A percentile compares a stretch with the other conserved stretches of the same genome.
Evolutionary conservation across 345 rosid species (phyloP).

Genomic region (Ceriops tagal): DNA sequence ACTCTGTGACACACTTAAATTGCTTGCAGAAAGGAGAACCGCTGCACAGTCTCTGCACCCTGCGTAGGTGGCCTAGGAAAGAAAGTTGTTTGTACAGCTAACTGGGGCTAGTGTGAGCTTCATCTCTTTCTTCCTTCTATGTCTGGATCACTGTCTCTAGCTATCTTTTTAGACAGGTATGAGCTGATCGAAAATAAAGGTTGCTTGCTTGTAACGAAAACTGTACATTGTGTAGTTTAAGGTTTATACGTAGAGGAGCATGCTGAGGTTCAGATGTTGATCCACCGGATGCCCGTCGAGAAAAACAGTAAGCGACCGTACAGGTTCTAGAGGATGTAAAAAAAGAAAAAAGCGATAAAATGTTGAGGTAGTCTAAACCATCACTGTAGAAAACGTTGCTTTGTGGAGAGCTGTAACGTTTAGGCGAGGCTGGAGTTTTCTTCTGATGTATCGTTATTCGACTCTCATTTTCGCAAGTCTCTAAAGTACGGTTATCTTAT

Average conservation of each 20-base stretch:
- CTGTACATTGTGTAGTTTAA: conserved; percentile 75
- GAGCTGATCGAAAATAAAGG: conserved; percentile 46
- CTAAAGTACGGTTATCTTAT: conserved; percentile 23
- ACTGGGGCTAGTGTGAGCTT: conserved; percentile 48
- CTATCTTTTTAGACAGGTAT: conserved; percentile 35
- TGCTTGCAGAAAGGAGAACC: conserved; percentile 63
- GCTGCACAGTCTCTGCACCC: conserved; percentile 49
- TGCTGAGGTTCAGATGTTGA: conserved; percentile 40
- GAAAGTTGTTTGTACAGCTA: conserved; percentile 58
- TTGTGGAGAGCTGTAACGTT: conserved; percentile 52
- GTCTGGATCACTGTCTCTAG: conserved; percentile 24
- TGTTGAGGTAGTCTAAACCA: conserved; percentile 39
- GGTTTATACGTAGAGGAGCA: conserved; percentile 46
- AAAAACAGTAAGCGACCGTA: conserved; percentile 28
- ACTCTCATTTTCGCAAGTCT: conserved; percentile 4
- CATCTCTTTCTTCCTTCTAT: conserved; percentile 28
- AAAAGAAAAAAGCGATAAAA: conserved; percentile 22
- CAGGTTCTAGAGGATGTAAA: conserved; percentile 52
- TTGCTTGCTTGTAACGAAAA: conserved; percentile 44
- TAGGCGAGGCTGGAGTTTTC: conserved; percentile 38
- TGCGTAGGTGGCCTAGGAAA: conserved; percentile 37
- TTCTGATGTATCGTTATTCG: conserved; percentile 38
- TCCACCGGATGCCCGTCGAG: conserved; percentile 31
- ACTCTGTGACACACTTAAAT: neutral
- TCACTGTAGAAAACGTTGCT: conserved; percentile 45